A percentile compares a stretch with the other conserved stretches of the same genome.
Evolutionary conservation across 805 yeast genomes (phyloP).

Genomic region (Ogataea philodendri): DNA sequence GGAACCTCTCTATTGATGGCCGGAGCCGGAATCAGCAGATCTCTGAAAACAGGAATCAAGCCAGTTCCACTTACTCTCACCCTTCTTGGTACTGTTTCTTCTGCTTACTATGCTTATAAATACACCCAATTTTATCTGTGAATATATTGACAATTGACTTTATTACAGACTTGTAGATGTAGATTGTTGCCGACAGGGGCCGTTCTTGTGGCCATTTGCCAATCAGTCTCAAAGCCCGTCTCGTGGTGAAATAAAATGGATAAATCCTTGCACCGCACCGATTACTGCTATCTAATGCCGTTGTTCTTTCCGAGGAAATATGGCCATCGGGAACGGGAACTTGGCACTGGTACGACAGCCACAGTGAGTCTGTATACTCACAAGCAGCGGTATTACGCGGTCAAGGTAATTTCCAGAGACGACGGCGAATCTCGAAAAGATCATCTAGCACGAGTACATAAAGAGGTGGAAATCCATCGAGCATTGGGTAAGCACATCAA

Average conservation of each 20-base stretch:
- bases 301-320: constrained; percentile 17
- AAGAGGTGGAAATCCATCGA: constrained; percentile 37
- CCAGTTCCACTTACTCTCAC: constrained; percentile 73
- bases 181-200: too few species aligned
- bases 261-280: constrained; percentile 4
- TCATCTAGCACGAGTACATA: constrained; percentile 36
- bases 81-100: constrained; percentile 58
- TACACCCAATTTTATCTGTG: constrained; percentile 63
- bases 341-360: constrained; percentile 23
- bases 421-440: constrained; percentile 39
- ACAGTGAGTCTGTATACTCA: constrained; percentile 15
- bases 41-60: constrained; percentile 49
- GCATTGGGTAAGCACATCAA: constrained; percentile 32
- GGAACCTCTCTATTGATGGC: constrained; percentile 65
- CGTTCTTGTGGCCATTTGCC: too few species aligned
- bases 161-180: too few species aligned
- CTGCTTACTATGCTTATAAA: constrained; percentile 70
- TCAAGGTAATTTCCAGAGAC: constrained; percentile 47
- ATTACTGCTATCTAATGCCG: too few species aligned
- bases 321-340: constrained; percentile 12
- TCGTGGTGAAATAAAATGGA: too few species aligned
- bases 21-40: constrained; percentile 69
- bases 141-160: constrained; percentile 1
- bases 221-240: too few species aligned
- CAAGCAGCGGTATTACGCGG: constrained; percentile 33